A percentile compares a stretch with the other conserved stretches of the same genome.
phyloP scores from a whole-genome alignment of 1,139 yeast species.

The Debaryomyces psychrophilus region DNA sequence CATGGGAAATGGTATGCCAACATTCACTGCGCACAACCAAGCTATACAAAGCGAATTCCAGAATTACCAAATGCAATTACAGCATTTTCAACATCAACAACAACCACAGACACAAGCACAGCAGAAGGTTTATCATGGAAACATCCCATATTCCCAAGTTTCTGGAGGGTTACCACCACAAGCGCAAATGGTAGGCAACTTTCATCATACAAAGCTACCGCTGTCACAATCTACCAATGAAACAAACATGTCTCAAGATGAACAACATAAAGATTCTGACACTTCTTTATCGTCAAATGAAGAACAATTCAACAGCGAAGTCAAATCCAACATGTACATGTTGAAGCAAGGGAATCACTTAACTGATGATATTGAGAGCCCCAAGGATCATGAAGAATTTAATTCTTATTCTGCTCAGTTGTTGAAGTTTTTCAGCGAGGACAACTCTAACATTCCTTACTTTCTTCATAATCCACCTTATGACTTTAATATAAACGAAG shows the following conservation, averaged over 20 bases:
- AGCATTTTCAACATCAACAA: slow-evolving; percentile 24
- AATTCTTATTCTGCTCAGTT: slow-evolving; percentile 58
- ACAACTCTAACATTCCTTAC: slow-evolving; percentile 71
- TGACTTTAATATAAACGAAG: slow-evolving; percentile 80
- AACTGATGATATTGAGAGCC: slow-evolving; percentile 13
- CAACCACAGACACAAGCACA: slow-evolving; percentile 19
- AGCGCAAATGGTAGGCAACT: slow-evolving; percentile 29
- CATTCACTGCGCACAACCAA: slow-evolving; percentile 22
- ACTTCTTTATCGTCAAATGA: slow-evolving; percentile 47
- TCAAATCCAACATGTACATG: slow-evolving; percentile 14
- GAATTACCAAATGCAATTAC: slow-evolving; percentile 33
- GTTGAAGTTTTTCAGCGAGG: slow-evolving; percentile 68
- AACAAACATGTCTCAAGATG: slow-evolving; percentile 52
- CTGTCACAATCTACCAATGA: slow-evolving; percentile 52
- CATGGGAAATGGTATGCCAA: slow-evolving; percentile 17
- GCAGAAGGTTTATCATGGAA: slow-evolving; percentile 14
- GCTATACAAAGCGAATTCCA: slow-evolving; percentile 31
- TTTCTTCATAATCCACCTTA: slow-evolving; percentile 74
- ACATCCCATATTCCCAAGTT: slow-evolving; percentile 9
- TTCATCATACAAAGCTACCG: slow-evolving; percentile 34
- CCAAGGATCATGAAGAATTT: slow-evolving; percentile 25
- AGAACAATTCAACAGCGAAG: slow-evolving; percentile 19
- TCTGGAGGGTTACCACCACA: slow-evolving; percentile 13
- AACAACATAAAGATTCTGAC: slow-evolving; percentile 46
- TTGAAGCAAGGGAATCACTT: slow-evolving; percentile 7